These are phyloP conservation scores for Monilinia aucupariae DNA, from an alignment of 2,329 filamentous ascomycete genomes.

Conservation along the genomic window DNA sequence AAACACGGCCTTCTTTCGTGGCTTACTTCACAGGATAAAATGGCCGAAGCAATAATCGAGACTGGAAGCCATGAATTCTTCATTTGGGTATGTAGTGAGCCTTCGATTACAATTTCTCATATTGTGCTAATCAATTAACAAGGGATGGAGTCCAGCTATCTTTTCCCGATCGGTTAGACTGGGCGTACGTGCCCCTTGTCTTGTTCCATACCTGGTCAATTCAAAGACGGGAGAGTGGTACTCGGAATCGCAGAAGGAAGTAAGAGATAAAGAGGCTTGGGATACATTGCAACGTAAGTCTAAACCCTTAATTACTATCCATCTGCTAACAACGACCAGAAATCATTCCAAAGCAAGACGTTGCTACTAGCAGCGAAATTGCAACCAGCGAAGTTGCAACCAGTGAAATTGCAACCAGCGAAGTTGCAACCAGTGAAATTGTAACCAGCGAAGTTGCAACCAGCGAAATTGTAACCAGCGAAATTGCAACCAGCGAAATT, in stretches of 20 bases:
- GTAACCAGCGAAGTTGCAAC: too few relatives aligned
- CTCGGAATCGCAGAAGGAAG: background rate
- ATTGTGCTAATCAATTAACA: background rate
- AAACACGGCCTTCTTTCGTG: conserved; percentile 1
- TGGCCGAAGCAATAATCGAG: background rate
- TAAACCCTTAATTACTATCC: background rate
- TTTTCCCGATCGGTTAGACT: conserved; percentile 4
- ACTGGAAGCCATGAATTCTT: background rate
- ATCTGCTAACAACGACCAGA: background rate
- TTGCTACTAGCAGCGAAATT: too few relatives aligned
- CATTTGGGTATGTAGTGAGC: background rate
- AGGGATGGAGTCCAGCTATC: conserved; percentile 7
- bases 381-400: background rate
- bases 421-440: background rate
- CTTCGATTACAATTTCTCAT: background rate
- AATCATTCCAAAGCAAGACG: background rate
- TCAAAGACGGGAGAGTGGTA: background rate
- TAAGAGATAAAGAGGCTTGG: background rate
- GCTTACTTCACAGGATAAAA: conserved; percentile 6
- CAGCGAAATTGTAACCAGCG: background rate
- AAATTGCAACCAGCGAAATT: background rate
- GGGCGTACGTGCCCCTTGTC: background rate
- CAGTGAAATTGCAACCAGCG: background rate
- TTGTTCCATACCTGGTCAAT: background rate
- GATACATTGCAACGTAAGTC: background rate